These are phyloP conservation scores for Candida anutae DNA, from an alignment of 1,139 yeast genomes.

Conservation along the genomic window DNA sequence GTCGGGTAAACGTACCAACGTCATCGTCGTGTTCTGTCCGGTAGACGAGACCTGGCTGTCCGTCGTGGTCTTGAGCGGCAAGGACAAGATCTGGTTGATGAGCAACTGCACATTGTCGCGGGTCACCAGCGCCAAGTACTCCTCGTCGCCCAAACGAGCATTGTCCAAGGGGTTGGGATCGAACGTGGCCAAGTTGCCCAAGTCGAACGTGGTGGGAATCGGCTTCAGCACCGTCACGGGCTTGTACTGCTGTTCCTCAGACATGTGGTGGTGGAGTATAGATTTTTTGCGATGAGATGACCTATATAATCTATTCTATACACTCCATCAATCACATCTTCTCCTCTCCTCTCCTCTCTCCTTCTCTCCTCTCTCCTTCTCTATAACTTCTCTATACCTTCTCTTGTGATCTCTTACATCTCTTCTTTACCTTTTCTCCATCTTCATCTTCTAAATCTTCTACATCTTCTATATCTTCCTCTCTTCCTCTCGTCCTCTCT, in stretches of 20 bases:
- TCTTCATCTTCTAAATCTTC: no score
- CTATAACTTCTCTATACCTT: no score
- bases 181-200: conserved; percentile 82
- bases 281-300: background rate
- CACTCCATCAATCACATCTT: no score
- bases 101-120: conserved; percentile 91
- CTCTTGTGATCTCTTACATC: no score
- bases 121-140: conserved; percentile 56
- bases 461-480: no score
- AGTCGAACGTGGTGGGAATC: conserved; percentile 76
- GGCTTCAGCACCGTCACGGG: conserved; percentile 85
- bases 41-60: conserved; percentile 57
- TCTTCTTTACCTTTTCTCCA: no score
- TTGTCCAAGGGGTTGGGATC: conserved; percentile 78
- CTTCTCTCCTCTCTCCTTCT: no score
- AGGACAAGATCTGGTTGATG: conserved; percentile 80
- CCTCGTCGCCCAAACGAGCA: conserved; percentile 51
- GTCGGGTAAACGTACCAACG: conserved; percentile 78
- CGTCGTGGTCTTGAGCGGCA: conserved; percentile 81
- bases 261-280: conserved; percentile 8
- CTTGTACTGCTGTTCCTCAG: conserved; percentile 30
- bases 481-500: no score
- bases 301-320: no score
- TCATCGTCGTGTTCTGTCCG: conserved; percentile 67
- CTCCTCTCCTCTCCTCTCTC: no score